These are phyloP conservation scores for Alternaria sp. DNA, from an alignment of 2,329 filamentous ascomycete species.

Conservation along the genomic window DNA sequence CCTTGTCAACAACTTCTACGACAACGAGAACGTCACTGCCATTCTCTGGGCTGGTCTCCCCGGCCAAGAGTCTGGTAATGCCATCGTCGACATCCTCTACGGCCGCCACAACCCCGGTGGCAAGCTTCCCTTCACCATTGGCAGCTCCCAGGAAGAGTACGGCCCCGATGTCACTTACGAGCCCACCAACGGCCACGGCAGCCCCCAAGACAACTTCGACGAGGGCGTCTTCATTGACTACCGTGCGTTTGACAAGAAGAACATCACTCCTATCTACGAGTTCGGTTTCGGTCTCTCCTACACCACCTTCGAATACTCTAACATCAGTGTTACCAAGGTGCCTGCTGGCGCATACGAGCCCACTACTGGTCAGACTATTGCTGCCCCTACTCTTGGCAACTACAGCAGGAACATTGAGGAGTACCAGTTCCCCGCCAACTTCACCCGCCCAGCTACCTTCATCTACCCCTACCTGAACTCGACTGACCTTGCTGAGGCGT, in stretches of 20 bases:
- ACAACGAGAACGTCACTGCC: conserved; percentile 79
- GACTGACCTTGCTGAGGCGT: conserved; percentile 64
- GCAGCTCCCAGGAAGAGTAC: conserved; percentile 70
- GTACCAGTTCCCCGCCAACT: conserved; percentile 70
- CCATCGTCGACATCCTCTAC: conserved; percentile 82
- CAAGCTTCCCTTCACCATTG: conserved; percentile 83
- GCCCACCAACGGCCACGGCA: conserved; percentile 70
- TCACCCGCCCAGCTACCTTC: conserved; percentile 62
- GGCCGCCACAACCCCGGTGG: conserved; percentile 78
- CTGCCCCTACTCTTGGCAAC: conserved; percentile 70
- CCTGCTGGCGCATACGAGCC: conserved; percentile 63
- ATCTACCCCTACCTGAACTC: conserved; percentile 78
- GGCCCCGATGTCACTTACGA: conserved; percentile 71
- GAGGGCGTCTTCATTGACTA: conserved; percentile 87
- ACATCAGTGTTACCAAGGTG: conserved; percentile 64
- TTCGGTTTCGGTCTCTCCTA: conserved; percentile 84
- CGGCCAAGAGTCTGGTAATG: conserved; percentile 82
- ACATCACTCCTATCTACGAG: conserved; percentile 74
- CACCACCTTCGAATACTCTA: conserved; percentile 78
- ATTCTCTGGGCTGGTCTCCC: conserved; percentile 83
- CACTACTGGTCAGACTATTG: conserved; percentile 65
- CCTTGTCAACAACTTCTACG: conserved; percentile 74
- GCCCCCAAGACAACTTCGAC: conserved; percentile 75
- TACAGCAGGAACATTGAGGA: conserved; percentile 67
- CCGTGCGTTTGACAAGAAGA: conserved; percentile 72